Evolutionary conservation across 2,329 filamentous ascomycete genomes (phyloP), one percentile per base, ranked within the genome.

Genomic region (Sclerotinia sclerotiorum): DNA sequence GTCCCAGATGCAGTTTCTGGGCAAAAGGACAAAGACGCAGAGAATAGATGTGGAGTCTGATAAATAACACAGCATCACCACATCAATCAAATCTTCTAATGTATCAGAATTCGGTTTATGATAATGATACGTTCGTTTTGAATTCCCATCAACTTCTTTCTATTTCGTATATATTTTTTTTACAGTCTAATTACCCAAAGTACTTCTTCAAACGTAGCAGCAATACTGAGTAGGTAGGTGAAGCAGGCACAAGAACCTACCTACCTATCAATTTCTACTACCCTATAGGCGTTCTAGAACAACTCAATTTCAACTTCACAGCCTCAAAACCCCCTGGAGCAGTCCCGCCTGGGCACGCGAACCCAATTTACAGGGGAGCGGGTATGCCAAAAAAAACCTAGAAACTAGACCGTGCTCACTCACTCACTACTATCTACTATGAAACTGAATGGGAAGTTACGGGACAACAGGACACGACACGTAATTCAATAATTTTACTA

Each of bases 401-500:
- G 39, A 17, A 17, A 17, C 55, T 51, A 21, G 60, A 39, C 60
- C 60, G 60, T 62, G 60, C 32, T 52, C 60, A 62, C 54, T 56
- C 24, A 15, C n/a, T 29, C 57, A 32, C 60, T 62, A 24, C 21
- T 63, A 6, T 35, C 29, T 51, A n/a, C 60, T 5, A 21, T 62
- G 46, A 63, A 63, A 63, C 29, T 39, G 46, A 49, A 6, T 27
- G 46, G 15, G 32, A 29, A 62, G 29, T 42, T 56, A 56, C 54
- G 29, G 42, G 57, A 42, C 39, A 42, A 42, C 39, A 42, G 15
- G 42, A 60, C 46, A 51, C 60, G 60, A 63, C 60, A 63, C 60
- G 60, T 63, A 63, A 51, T 51, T 63, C 46, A n/a, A 63, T 51
- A 51, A 27, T 51, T 51, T 62, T 51, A 62, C 44, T 61, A 61